These are phyloP conservation scores for Pythium volutum DNA, from an alignment of 352 stramenopile species.

Conservation along the genomic window DNA sequence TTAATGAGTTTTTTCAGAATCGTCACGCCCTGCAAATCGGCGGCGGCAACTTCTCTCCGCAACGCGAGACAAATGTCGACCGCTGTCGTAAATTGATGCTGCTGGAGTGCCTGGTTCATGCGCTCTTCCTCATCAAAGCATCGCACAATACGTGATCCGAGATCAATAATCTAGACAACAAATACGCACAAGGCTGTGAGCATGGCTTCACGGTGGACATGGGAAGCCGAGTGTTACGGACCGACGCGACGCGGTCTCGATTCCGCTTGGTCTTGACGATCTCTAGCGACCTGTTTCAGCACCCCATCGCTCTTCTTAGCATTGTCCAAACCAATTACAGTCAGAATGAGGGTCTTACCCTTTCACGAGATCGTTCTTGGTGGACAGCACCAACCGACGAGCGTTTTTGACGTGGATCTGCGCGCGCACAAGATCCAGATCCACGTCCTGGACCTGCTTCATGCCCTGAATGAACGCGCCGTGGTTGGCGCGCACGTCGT, in stretches of 20 bases:
- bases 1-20: slow-evolving; percentile 60
- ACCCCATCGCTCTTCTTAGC: neutral
- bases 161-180: slow-evolving; percentile 51
- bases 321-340: too few species aligned
- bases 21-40: slow-evolving; percentile 46
- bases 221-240: slow-evolving; percentile 12
- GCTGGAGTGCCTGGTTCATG: slow-evolving; percentile 69
- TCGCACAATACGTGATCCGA: slow-evolving; percentile 36
- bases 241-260: slow-evolving; percentile 68
- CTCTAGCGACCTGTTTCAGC: slow-evolving; percentile 53
- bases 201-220: neutral
- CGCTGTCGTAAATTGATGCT: slow-evolving; percentile 63
- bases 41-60: slow-evolving; percentile 39
- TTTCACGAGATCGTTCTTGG: slow-evolving; percentile 71
- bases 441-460: slow-evolving; percentile 86
- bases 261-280: slow-evolving; percentile 85
- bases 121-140: slow-evolving; percentile 77
- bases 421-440: slow-evolving; percentile 77
- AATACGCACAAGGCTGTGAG: neutral
- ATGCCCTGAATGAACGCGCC: slow-evolving; percentile 81
- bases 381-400: slow-evolving; percentile 57
- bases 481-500: slow-evolving; percentile 79
- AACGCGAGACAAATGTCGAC: slow-evolving; percentile 73
- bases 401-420: slow-evolving; percentile 89
- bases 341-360: slow-evolving; percentile 37